phyloP scores from a whole-genome alignment of 1,284 basidiomycete genomes.

The Microbotryum lychnidis-dioicae region DNA sequence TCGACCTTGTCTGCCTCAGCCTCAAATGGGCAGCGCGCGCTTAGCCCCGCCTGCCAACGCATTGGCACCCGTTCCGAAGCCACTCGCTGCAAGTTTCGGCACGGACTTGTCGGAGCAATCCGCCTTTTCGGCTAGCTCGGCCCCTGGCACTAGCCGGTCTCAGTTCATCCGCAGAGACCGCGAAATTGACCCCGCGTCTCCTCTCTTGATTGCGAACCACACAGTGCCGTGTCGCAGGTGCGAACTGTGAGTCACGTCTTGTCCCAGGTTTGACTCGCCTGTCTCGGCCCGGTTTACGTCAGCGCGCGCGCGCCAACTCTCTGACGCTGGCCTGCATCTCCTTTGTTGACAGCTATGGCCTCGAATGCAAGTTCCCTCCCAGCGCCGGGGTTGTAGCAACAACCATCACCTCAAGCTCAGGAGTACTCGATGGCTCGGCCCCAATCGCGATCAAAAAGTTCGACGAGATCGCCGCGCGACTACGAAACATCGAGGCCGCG shows the following conservation, averaged over 20 bases:
- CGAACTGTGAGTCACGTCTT: slow-evolving; percentile 11
- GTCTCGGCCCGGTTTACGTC: background rate
- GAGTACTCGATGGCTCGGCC: no score
- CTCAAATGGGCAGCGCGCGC: no score
- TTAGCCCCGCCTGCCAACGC: no score
- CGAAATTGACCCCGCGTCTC: no score
- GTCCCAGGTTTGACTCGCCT: background rate
- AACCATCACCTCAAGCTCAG: background rate
- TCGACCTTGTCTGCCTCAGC: no score
- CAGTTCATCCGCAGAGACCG: no score
- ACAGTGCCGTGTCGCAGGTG: slow-evolving; percentile 30
- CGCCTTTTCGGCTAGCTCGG: no score
- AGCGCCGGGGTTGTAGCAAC: slow-evolving; percentile 4
- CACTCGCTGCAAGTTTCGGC: no score
- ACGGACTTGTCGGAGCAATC: no score
- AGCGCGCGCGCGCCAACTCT: background rate
- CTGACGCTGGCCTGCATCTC: background rate
- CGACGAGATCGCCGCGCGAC: slow-evolving; percentile 23
- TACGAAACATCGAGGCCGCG: slow-evolving; percentile 29
- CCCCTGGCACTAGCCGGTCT: no score
- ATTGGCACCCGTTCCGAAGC: no score
- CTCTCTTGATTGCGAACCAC: background rate
- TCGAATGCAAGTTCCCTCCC: slow-evolving; percentile 29
- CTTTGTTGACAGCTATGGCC: slow-evolving; percentile 15
- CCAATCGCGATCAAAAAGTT: background rate